These are phyloP conservation scores for Sporothrix pseudoabietina DNA, from an alignment of 2,329 filamentous ascomycete genomes.

Conservation along the genomic window DNA sequence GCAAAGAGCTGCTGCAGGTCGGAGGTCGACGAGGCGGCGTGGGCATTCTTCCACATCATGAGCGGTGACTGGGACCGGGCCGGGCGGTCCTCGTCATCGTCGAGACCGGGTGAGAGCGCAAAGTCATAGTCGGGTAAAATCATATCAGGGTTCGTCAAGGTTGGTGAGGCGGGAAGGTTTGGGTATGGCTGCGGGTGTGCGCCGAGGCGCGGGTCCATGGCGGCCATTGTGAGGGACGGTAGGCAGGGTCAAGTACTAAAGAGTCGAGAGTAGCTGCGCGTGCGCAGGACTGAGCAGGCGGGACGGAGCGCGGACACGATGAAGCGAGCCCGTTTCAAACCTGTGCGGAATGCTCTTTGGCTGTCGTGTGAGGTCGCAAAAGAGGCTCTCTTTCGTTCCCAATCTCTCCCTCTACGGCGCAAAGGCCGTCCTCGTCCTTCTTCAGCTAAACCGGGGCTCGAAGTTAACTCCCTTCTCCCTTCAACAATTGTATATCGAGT, in stretches of 20 bases:
- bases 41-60: slow-evolving; percentile 55
- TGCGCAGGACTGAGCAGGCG: slow-evolving; percentile 5
- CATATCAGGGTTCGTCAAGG: slow-evolving; percentile 91
- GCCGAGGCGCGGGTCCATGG: slow-evolving; percentile 37
- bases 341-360: neutral
- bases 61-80: slow-evolving; percentile 53
- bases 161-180: slow-evolving; percentile 71
- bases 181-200: slow-evolving; percentile 46
- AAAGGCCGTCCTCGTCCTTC: neutral
- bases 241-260: neutral
- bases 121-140: slow-evolving; percentile 77
- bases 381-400: neutral
- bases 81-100: slow-evolving; percentile 45
- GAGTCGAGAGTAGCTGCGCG: neutral
- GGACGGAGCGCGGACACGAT: slow-evolving; percentile 2
- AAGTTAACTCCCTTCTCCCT: no score
- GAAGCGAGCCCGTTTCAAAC: slow-evolving; percentile 13
- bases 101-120: slow-evolving; percentile 54
- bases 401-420: slow-evolving; percentile 5
- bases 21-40: slow-evolving; percentile 40
- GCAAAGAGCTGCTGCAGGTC: slow-evolving; percentile 51
- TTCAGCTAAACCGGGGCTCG: no score
- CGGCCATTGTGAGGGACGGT: slow-evolving; percentile 29
- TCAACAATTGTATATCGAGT: neutral
- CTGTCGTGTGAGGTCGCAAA: neutral